Percentiles rank a stretch among this genome's conserved stretches.
Conservation (phyloP, 768 basidiomycete genomes). For the Tubosaeta brunneosetosa region DNA sequence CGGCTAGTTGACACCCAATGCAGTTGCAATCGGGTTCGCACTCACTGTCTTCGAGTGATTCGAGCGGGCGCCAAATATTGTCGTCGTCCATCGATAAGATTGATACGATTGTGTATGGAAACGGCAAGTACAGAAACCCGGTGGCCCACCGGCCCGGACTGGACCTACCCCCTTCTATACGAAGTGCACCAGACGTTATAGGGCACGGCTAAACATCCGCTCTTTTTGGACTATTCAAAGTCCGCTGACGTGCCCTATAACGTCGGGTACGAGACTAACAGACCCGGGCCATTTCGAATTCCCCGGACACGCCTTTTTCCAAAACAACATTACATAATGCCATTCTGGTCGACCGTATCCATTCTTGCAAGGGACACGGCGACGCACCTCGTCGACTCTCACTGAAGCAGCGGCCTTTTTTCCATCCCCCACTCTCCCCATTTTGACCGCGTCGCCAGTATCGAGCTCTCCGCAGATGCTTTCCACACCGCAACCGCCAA, state of each 20-base stretch:
- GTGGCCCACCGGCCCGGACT: no score
- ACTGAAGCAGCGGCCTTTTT: constrained; percentile 89
- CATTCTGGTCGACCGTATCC: constrained; percentile 84
- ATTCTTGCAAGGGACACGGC: constrained; percentile 45
- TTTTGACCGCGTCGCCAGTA: constrained; percentile 78
- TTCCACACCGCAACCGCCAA: constrained; percentile 68
- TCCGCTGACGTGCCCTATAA: no score
- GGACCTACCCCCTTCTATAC: no score
- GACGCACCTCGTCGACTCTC: constrained; percentile 92
- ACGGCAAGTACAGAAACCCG: no score
- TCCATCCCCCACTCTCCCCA: constrained; percentile 73
- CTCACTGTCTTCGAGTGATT: neutral
- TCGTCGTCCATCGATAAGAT: neutral
- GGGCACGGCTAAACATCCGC: no score
- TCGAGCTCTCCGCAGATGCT: constrained; percentile 75
- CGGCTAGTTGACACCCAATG: no score
- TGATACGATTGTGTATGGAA: no score
- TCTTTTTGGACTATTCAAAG: no score
- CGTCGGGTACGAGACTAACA: no score
- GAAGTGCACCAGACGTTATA: no score
- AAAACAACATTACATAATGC: constrained; percentile 99
- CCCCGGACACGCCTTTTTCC: constrained; percentile 88
- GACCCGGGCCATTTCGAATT: constrained; percentile 88
- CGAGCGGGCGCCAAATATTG: neutral
- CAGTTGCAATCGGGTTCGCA: neutral